These are phyloP conservation scores for Proliferodiscus dingleyae DNA, from an alignment of 2,329 filamentous ascomycete species.

Conservation along the genomic window DNA sequence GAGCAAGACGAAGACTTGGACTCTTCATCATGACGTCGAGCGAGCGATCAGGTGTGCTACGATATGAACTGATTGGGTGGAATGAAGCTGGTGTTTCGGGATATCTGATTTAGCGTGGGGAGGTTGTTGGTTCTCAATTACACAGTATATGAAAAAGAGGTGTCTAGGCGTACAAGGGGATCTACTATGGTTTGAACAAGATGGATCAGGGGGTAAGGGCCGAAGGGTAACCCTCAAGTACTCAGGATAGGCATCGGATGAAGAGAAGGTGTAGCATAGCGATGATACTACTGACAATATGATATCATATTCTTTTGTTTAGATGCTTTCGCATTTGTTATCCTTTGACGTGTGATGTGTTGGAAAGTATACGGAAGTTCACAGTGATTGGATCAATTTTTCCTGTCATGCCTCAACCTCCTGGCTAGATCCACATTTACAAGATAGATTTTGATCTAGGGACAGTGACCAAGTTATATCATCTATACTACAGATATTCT, in stretches of 20 bases:
- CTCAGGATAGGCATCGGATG: neutral
- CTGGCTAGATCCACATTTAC: too few relatives aligned
- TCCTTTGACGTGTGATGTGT: too few relatives aligned
- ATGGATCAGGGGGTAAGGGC: neutral
- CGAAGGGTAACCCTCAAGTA: neutral
- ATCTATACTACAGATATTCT: too few relatives aligned
- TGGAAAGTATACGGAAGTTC: too few relatives aligned
- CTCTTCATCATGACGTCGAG: neutral
- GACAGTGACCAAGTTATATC: too few relatives aligned
- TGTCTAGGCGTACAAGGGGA: neutral
- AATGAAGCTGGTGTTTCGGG: neutral
- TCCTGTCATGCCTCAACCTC: too few relatives aligned
- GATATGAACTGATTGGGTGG: neutral
- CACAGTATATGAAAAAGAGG: neutral
- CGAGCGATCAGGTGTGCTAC: neutral
- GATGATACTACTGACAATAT: conserved; percentile 9
- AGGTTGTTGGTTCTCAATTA: neutral
- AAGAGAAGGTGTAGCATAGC: conserved; percentile 8
- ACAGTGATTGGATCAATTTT: too few relatives aligned
- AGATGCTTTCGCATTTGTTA: conserved; percentile 10
- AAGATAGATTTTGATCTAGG: too few relatives aligned
- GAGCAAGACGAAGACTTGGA: neutral
- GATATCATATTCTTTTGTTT: conserved; percentile 14
- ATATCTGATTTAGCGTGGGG: conserved; percentile 1
- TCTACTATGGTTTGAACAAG: neutral